A percentile compares a stretch with the other conserved stretches of the same genome.
phyloP scores from a whole-genome alignment of 2,329 filamentous ascomycete species.

The Graphiopsis chlorocephala region DNA sequence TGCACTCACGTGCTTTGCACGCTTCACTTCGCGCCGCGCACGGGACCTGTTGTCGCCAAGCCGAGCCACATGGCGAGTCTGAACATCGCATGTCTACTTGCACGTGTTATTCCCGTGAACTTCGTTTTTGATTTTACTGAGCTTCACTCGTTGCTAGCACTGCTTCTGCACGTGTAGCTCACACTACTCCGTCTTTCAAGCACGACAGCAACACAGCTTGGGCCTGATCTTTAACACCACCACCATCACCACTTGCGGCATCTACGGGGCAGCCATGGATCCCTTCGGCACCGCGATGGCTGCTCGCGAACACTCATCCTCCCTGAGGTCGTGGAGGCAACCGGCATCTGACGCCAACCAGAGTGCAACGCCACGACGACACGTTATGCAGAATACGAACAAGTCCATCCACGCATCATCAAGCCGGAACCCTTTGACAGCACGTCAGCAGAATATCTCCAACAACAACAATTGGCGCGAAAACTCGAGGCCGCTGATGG shows the following conservation, averaged over 20 bases:
- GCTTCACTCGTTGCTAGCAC: not conserved
- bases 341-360: not conserved
- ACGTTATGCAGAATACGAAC: not conserved
- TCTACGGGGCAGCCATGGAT: not conserved
- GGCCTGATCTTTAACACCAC: not conserved
- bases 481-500: not conserved
- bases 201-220: not conserved
- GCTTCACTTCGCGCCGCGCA: not conserved
- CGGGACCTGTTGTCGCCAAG: not conserved
- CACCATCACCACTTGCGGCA: not conserved
- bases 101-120: not conserved
- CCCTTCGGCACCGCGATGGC: not conserved
- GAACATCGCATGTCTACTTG: not conserved
- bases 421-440: not conserved
- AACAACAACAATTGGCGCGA: not conserved
- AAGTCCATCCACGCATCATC: not conserved
- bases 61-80: not conserved
- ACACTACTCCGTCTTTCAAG: not conserved
- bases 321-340: not conserved
- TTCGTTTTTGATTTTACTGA: not conserved
- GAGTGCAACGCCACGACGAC: not conserved
- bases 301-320: not conserved
- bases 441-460: not conserved
- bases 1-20: not conserved
- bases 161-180: not conserved